A percentile compares a stretch with the other conserved stretches of the same genome.
Evolutionary conservation across 495 filamentous ascomycete genomes (phyloP).

Genomic region (Cercophora sp.): DNA sequence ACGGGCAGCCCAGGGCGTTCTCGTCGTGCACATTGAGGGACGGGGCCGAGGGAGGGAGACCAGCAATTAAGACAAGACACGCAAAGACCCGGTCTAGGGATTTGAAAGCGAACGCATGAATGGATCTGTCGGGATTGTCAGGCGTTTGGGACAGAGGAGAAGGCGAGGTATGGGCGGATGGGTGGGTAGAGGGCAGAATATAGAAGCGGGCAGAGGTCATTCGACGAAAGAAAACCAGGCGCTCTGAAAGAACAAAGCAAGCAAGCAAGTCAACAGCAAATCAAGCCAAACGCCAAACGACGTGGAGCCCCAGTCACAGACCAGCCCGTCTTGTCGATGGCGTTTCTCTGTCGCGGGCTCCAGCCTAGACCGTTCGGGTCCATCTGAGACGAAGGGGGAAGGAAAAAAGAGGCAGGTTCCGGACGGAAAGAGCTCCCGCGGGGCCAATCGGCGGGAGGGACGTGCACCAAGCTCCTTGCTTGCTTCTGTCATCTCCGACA

Average conservation of each 20-base stretch:
- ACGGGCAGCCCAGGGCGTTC: constrained; percentile 16
- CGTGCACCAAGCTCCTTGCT: constrained; percentile 1
- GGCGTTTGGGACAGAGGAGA: too few relatives aligned
- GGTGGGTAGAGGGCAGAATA: neutral
- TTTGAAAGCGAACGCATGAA: constrained; percentile 10
- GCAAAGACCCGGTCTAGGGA: constrained; percentile 6
- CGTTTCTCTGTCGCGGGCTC: neutral
- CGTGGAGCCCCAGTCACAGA: constrained; percentile 8
- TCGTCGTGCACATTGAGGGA: constrained; percentile 23
- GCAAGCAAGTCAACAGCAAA: neutral
- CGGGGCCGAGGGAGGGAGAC: neutral
- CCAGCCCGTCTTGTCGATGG: neutral
- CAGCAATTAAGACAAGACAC: constrained; percentile 22
- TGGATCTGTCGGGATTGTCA: neutral
- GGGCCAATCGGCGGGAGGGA: constrained; percentile 1
- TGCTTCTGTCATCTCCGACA: neutral
- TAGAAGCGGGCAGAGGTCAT: neutral
- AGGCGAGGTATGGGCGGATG: neutral
- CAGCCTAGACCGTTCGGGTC: constrained; percentile 4
- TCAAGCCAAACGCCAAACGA: constrained; percentile 4
- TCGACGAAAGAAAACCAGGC: neutral
- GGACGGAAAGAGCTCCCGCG: neutral
- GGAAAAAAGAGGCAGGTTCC: constrained; percentile 5
- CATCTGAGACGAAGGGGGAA: constrained; percentile 6
- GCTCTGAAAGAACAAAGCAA: neutral